phyloP scores from a whole-genome alignment of 345 rosid species.

The Linum tenue region DNA sequence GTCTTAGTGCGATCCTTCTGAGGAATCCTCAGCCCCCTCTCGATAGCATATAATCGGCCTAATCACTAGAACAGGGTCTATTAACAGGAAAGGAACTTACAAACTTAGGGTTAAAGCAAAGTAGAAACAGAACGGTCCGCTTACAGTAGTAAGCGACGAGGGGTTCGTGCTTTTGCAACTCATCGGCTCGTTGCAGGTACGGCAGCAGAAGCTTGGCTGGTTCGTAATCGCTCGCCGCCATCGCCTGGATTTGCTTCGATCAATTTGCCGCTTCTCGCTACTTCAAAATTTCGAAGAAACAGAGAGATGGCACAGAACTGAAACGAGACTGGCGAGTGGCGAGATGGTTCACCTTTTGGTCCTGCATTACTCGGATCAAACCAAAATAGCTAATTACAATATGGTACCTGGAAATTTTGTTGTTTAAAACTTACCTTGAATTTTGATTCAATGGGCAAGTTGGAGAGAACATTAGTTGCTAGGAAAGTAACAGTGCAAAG shows the following conservation, averaged over 20 bases:
- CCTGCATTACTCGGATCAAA: no score
- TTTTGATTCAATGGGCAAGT: no score
- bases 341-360: no score
- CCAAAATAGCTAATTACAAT: no score
- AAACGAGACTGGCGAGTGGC: background rate
- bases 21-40: constrained; percentile 79
- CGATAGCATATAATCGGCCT: constrained; percentile 98
- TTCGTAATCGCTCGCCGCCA: constrained; percentile 57
- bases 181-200: constrained; percentile 94
- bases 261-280: background rate
- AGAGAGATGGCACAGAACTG: background rate
- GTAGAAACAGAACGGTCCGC: background rate
- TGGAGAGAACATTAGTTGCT: no score
- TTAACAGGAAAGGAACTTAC: background rate
- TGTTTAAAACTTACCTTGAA: no score
- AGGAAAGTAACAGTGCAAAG: no score
- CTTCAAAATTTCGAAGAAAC: background rate
- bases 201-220: constrained; percentile 85
- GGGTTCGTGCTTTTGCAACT: constrained; percentile 90
- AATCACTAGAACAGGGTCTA: constrained; percentile 8
- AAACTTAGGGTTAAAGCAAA: constrained; percentile 1
- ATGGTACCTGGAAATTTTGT: no score
- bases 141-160: constrained; percentile 90
- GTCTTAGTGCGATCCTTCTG: constrained; percentile 76
- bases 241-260: constrained; percentile 19